Base-by-base conservation (phyloP, 192 early-diverging fungal species). In the Coemansia sp. region DNA sequence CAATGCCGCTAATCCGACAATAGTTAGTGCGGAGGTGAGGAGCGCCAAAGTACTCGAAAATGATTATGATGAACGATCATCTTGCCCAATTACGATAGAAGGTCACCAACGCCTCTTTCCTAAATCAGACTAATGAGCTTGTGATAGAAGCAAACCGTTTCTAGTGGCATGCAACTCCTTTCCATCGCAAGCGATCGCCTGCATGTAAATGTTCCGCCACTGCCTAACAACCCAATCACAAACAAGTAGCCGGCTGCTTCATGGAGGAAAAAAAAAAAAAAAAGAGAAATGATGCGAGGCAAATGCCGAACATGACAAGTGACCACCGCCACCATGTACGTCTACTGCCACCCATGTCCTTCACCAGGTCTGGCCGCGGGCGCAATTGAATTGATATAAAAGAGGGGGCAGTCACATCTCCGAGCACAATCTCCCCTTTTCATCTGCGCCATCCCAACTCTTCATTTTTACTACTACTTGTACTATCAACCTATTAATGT, bases 401-500 rank as follows among this genome's bases (percentile, higher is more conserved):
- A 48, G 8, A 19, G 19, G 46, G 42, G 46, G 21, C 46, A 48
- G 46, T 48, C 46, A 48, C 19, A 21, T 48, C 46, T 21, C 46
- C 9, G 19, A 48, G 19, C 46, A 48, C 46, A 48, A 48, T 48
- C 46, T 19, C 19, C 19, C 19, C 19, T 48, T 17, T 45, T 48
- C 44, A 19, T 21, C 44, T 48, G 53, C 25, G 27, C 39, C 42
- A 6, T 64, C 42, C 42, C 46, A 23, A 5, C 46, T 48, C 19
- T 21, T 44, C 27, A 21, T 17, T 27, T 59, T 14, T n/a, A 11
- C 9, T 36, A 53, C 9, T 66, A 21, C 14, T 14, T 66, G 29
- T 50, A 51, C 12, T 66, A 51, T 11, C n/a, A 8, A 25, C 21
- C 36, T 45, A 45, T 31, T 23, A 48, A 78, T 78, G 68, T 78